Percentiles rank a stretch among this genome's conserved stretches.
phyloP scores from a whole-genome alignment of 805 yeast genomes.

The Ogataea ganodermae region DNA sequence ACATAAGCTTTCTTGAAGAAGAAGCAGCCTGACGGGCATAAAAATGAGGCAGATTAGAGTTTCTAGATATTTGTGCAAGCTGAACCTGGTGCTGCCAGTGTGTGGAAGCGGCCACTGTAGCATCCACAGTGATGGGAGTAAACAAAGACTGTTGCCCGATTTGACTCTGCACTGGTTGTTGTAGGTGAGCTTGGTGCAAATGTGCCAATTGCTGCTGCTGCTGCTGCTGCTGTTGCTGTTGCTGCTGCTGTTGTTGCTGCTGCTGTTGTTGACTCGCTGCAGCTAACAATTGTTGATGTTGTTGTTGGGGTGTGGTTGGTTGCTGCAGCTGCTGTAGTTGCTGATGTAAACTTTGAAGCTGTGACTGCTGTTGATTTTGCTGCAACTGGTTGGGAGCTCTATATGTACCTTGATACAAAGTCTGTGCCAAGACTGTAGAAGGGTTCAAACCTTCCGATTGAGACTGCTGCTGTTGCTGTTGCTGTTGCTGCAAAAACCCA shows the following conservation, averaged over 20 bases:
- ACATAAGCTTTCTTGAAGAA: slow-evolving; percentile 49
- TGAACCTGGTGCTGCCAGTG: slow-evolving; percentile 83
- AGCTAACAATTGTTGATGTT: slow-evolving; percentile 24
- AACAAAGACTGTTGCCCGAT: slow-evolving; percentile 24
- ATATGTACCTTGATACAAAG: slow-evolving; percentile 42
- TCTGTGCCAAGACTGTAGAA: slow-evolving; percentile 41
- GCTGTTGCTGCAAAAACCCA: slow-evolving; percentile 27
- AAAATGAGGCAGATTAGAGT: slow-evolving; percentile 68
- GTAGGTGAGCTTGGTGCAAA: slow-evolving; percentile 28
- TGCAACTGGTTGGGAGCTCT: slow-evolving; percentile 37
- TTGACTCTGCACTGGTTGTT: slow-evolving; percentile 26
- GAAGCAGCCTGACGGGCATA: slow-evolving; percentile 85
- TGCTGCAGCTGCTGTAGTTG: slow-evolving; percentile 29
- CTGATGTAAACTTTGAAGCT: slow-evolving; percentile 27
- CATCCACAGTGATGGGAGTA: slow-evolving; percentile 39
- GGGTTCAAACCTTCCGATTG: slow-evolving; percentile 35
- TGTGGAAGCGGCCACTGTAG: slow-evolving; percentile 37
- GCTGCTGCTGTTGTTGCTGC: slow-evolving; percentile 26
- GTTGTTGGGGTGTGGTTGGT: slow-evolving; percentile 33
- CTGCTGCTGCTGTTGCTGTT: slow-evolving; percentile 29
- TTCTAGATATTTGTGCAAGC: slow-evolving; percentile 69
- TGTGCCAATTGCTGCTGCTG: slow-evolving; percentile 34
- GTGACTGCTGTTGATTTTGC: slow-evolving; percentile 28
- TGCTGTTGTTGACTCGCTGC: slow-evolving; percentile 33
- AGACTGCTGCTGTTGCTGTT: slow-evolving; percentile 26